Percentiles rank a stretch among this genome's conserved stretches.
phyloP scores from a whole-genome alignment of 2,329 filamentous ascomycete species.

The Mollisiaceae sp. region DNA sequence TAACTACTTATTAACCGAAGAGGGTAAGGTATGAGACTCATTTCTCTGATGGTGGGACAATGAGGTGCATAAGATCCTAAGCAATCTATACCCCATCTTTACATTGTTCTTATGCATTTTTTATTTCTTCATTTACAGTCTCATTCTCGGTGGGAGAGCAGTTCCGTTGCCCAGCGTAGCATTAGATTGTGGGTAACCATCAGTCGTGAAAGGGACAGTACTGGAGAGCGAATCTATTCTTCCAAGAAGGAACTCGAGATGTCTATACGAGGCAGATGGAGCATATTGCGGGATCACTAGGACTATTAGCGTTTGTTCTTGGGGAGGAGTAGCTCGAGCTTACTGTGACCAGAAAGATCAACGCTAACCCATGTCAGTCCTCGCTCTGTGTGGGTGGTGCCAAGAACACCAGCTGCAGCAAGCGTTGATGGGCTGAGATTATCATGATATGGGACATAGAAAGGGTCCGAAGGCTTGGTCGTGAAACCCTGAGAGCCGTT shows the following conservation, averaged over 20 bases:
- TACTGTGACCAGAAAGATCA: conserved; percentile 66
- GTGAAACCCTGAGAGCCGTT: conserved; percentile 64
- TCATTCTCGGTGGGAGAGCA: conserved; percentile 23
- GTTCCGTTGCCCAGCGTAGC: conserved; percentile 27
- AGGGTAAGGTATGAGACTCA: no score
- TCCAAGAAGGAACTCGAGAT: conserved; percentile 77
- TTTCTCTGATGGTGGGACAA: no score
- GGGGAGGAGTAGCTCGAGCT: conserved; percentile 45
- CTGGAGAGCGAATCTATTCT: conserved; percentile 62
- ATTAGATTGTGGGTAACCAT: conserved; percentile 27
- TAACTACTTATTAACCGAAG: no score
- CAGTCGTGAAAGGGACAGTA: conserved; percentile 46
- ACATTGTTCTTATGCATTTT: conserved; percentile 2
- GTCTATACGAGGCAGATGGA: conserved; percentile 70
- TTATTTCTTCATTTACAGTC: conserved; percentile 1
- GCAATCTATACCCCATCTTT: background rate
- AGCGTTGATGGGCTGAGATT: conserved; percentile 70
- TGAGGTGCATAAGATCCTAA: no score
- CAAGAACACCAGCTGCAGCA: conserved; percentile 70
- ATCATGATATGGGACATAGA: conserved; percentile 60
- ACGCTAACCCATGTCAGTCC: conserved; percentile 75
- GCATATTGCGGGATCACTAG: conserved; percentile 65
- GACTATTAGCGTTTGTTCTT: background rate
- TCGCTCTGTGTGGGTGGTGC: conserved; percentile 73
- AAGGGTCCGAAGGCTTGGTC: conserved; percentile 45